Conservation (phyloP, 2,329 filamentous ascomycete genomes). For the Claviceps humidiphila region DNA sequence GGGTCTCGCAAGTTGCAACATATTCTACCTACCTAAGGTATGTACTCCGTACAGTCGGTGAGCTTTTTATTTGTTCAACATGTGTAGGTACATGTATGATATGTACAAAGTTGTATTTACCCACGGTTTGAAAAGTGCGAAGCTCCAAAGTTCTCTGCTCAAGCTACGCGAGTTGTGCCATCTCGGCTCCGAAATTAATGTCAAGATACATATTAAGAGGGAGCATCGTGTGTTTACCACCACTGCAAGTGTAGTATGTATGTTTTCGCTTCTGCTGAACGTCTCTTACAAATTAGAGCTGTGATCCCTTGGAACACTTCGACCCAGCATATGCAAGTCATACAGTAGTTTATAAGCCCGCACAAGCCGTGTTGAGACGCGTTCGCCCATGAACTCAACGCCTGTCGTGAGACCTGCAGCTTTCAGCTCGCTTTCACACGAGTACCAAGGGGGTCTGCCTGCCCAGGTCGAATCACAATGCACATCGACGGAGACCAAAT, state of each 20-base stretch:
- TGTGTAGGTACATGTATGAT: too few relatives aligned
- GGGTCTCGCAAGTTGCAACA: not conserved
- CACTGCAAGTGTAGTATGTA: not conserved
- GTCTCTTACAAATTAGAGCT: too few relatives aligned
- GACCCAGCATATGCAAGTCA: slow-evolving; percentile 8
- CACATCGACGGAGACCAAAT: not conserved
- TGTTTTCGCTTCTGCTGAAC: slow-evolving; percentile 1
- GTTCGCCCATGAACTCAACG: too few relatives aligned
- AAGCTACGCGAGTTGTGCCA: slow-evolving; percentile 26
- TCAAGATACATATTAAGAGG: slow-evolving; percentile 20
- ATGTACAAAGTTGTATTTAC: too few relatives aligned
- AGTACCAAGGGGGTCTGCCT: not conserved
- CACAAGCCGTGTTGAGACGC: too few relatives aligned
- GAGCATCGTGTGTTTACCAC: slow-evolving; percentile 14
- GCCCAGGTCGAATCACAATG: not conserved
- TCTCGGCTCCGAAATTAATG: slow-evolving; percentile 2
- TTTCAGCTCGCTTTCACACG: slow-evolving; percentile 8
- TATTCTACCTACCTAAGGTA: too few relatives aligned
- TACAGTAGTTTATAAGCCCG: slow-evolving; percentile 3
- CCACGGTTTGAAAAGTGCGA: not conserved
- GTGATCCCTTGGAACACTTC: slow-evolving; percentile 9
- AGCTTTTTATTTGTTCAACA: not conserved
- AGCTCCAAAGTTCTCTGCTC: slow-evolving; percentile 9
- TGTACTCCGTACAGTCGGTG: not conserved
- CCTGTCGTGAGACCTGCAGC: slow-evolving; percentile 1